Evolutionary conservation across 225 moss, liverwort and hornwort species (phyloP), one percentile per base, ranked within the genome.

Genomic region (Pleurozium schreberi): DNA sequence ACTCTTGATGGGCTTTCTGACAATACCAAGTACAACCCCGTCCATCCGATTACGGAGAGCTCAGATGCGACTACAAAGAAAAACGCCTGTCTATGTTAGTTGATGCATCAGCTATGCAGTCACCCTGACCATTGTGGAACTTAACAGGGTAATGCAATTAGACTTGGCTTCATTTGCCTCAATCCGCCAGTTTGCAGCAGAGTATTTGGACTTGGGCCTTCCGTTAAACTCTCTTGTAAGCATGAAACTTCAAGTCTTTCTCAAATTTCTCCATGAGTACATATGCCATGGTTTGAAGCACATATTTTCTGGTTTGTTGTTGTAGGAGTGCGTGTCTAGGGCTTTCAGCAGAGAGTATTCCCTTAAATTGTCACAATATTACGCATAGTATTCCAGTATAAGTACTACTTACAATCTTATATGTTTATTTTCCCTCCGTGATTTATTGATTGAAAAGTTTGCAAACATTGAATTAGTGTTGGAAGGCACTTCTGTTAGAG

Each of bases 151-250:
- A 28, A 92, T 94, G 94, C 87, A 81, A 23, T 87, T 94, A 45
- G 95, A 97, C 82, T 93, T 96, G 79, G 95, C 88, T 73, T 97
- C 96, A 34, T 93, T 97, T 74, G 89, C 89, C 58, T 97, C 97
- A 14, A 91, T 96, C 20, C 94, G 95, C 60, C 88, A 87, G 50
- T 97, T 97, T 92, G 97, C 91, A 83, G 90, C 88, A n/a, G 91
- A 91, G 66, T 96, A 96, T 93, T 88, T 93, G 87, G 93, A 92
- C 68, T 74, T 89, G 31, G 92, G 93, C 64, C 89, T 93, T 89
- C 91, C 93, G 58, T 84, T 93, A 77, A 81, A 90, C 75, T 88
- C 75, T 64, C 86, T 86, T 36, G 91, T 88, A 65, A 84, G 88
- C 69, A 21, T 21, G 28, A 33, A 80, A 27, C 58, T 61, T 55